Conservation (phyloP, 257 asterid species). For the Plantago ovata region DNA sequence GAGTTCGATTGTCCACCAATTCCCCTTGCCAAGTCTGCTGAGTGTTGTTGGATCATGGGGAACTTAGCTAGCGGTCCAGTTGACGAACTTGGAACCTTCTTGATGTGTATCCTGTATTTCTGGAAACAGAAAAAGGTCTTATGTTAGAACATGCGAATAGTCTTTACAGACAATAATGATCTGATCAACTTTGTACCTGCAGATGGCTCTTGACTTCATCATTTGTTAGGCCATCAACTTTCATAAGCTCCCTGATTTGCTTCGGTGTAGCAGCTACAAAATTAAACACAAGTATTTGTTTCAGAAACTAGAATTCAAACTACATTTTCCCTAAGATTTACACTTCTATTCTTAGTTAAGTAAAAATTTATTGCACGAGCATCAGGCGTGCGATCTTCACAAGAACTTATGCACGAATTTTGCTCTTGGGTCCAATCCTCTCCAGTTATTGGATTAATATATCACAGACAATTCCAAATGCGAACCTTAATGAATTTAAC, state of each 20-base stretch:
- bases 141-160: neutral
- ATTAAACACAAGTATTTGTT: neutral
- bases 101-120: conserved; percentile 64
- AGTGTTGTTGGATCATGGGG: conserved; percentile 11
- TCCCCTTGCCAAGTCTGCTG: conserved; percentile 2
- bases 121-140: conserved; percentile 14
- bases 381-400: no score
- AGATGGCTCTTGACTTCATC: conserved; percentile 55
- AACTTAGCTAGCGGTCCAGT: conserved; percentile 1
- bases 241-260: conserved; percentile 43
- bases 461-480: no score
- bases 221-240: conserved; percentile 48
- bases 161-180: no score
- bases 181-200: conserved; percentile 28
- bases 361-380: neutral
- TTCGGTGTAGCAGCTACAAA: conserved; percentile 46
- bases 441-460: no score
- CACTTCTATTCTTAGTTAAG: neutral
- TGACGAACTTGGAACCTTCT: conserved; percentile 26
- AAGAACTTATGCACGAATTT: no score
- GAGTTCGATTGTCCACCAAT: conserved; percentile 26
- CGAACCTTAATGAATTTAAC: no score
- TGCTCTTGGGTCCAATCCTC: no score
- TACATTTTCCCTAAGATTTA: neutral
- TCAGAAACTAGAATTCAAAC: neutral